Evolutionary conservation across 2,329 filamentous ascomycete species (phyloP), one percentile per base, ranked within the genome.

Genomic region (Beauveria medogensis): DNA sequence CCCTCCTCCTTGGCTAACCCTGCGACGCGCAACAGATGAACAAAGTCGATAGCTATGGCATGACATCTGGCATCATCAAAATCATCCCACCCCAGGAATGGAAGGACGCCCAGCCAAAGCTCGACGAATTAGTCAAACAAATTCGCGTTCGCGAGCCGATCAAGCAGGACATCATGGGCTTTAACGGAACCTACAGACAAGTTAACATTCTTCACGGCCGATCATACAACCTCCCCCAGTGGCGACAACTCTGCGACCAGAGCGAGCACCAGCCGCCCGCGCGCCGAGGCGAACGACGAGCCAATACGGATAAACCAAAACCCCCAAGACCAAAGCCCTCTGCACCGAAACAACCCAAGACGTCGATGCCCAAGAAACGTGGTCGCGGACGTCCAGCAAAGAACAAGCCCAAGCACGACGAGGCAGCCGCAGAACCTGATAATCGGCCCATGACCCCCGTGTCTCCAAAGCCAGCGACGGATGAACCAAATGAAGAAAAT

Each of bases 41-140:
- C 70, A 92, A 91, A 74, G 85, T 99, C 64, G 91, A 99, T 73
- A 85, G 86, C 65, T 96, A 96, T 73, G 94, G 94, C 69, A 99
- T 99, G 94, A 91, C 91, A 75, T 94, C 92, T 24, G 94, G 94
- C 41, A 97, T 99, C 68, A 86, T 97, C 71, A 97, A 99, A 77
- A 89, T 99, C 62, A 88, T 97, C 58, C 92, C 94, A 30, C 94
- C 94, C 0, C 78, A 88, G 69, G 92, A 97, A 83, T 99, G 94
- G 94, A 94, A 84, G 74, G 85, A 92, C 65, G 81, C 85, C 28
- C 86, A 94, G 43, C 90, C 90, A 18, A 79, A 83, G 43, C 84
- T 97, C 64, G 87, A 94, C 70, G 89, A 97, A 68, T 82, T 91
- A 55, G 84, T 99, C 65, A 97, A 97, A 76, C 87, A 89, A 64